Evolutionary conservation across 441 rosid species (phyloP), one percentile per base, ranked within the genome.

Genomic region (Aquilaria agallochum): DNA sequence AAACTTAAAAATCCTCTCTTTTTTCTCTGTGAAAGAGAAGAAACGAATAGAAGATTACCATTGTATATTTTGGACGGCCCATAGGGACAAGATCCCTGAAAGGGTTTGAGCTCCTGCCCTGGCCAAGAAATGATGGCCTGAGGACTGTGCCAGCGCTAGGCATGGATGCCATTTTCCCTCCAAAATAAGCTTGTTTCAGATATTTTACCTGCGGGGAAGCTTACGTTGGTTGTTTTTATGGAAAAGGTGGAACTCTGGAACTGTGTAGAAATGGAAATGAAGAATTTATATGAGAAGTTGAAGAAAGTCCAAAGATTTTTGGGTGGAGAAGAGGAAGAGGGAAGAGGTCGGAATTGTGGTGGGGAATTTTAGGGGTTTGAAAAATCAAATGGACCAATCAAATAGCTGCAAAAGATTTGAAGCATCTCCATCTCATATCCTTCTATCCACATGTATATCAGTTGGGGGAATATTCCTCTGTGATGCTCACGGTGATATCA

Each of bases 51-150:
- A 31, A 36, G 65, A 57, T 47, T 67, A 90, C 96, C 97, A 93
- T 90, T 59, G 78, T 78, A 87, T 69, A 93, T 59, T 83, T 90
- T 73, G 72, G 80, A 68, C 73, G 67, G 59, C 87, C 91, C 78
- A 76, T 56, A 50, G 92, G 65, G 68, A 86, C 90, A 70, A 69
- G 87, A 78, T 88, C 91, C 76, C 78, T 78, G 33, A 85, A 74
- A 71, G 93, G 66, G 82, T 88, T 76, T 27, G 91, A 77, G 48
- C 71, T 72, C 72, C 77, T 82, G 36, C 53, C 72, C 64, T 82
- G 88, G 65, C 95, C 90, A 69, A 87, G 92, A 66, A 85, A 87
- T 50, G 83, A 77, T 64, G 84, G 83, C 59, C 72, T 68, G 7
- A 83, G 70, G 7, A 74, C 76, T 67, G 85, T 69, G 72, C 83